Evolutionary conservation across 306 rosid genomes (phyloP).

Genomic region (Lablab purpureus): DNA sequence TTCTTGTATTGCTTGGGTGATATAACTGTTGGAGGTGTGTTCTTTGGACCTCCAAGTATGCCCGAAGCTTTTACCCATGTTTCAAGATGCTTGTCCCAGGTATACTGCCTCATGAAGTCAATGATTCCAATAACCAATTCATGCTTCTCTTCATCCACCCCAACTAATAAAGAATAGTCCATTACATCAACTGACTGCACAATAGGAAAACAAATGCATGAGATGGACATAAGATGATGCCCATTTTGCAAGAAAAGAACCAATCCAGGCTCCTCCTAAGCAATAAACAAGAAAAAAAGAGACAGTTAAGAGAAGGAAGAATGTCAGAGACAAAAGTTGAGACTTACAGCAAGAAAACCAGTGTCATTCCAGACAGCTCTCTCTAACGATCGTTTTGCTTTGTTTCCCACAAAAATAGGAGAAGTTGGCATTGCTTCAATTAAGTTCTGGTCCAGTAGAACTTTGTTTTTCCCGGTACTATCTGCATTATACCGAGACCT

Average conservation of each 20-base stretch:
- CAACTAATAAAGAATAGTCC: slow-evolving; percentile 97
- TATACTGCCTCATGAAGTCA: slow-evolving; percentile 97
- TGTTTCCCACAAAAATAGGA: slow-evolving; percentile 94
- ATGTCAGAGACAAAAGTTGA: slow-evolving; percentile 13
- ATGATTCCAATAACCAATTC: slow-evolving; percentile 95
- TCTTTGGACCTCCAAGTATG: slow-evolving; percentile 95
- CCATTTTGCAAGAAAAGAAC: slow-evolving; percentile 17
- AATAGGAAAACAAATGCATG: slow-evolving; percentile 9
- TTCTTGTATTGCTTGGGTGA: slow-evolving; percentile 95
- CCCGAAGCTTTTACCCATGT: slow-evolving; percentile 98
- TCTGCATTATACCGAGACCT: slow-evolving; percentile 92
- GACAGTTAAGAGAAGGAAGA: slow-evolving; percentile 26
- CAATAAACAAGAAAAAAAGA: background rate
- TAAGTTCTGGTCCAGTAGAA: slow-evolving; percentile 91
- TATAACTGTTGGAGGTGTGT: slow-evolving; percentile 87
- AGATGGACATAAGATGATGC: slow-evolving; percentile 1
- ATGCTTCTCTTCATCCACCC: slow-evolving; percentile 92
- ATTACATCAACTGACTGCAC: slow-evolving; percentile 90
- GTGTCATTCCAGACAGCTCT: slow-evolving; percentile 99
- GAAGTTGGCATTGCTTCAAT: slow-evolving; percentile 99
- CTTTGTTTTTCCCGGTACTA: slow-evolving; percentile 81
- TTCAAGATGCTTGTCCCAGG: slow-evolving; percentile 99
- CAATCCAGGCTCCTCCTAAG: background rate
- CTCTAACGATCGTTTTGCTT: slow-evolving; percentile 85
- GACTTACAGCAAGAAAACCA: slow-evolving; percentile 91